Evolutionary conservation across 179 eudicot genomes (phyloP).

Genomic region (Silene vulgaris): DNA sequence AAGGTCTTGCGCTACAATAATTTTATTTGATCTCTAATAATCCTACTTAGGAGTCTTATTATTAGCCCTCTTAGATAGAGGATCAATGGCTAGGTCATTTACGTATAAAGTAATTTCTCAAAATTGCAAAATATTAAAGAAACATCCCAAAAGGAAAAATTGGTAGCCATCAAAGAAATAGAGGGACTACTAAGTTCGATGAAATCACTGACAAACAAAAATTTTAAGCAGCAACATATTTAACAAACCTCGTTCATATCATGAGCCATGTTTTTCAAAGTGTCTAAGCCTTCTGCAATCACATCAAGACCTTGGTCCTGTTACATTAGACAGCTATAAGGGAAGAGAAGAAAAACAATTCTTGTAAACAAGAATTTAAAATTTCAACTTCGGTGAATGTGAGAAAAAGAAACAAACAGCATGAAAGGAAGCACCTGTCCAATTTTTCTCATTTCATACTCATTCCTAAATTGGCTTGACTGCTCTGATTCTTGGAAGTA

Average conservation of each 20-base stretch:
- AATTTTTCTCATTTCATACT: constrained; percentile 95
- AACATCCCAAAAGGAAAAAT: no score
- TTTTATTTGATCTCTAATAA: no score
- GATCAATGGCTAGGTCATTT: no score
- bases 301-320: constrained; percentile 97
- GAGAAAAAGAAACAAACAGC: neutral
- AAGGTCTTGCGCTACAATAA: no score
- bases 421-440: constrained; percentile 55
- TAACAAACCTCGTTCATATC: constrained; percentile 93
- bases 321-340: constrained; percentile 14
- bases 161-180: no score
- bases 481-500: constrained; percentile 88
- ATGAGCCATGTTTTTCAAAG: constrained; percentile 89
- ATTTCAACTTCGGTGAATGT: neutral
- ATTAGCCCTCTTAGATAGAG: no score
- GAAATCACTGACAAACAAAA: neutral
- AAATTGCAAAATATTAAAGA: no score
- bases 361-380: constrained; percentile 8
- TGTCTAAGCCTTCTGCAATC: constrained; percentile 94
- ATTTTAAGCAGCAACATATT: constrained; percentile 4
- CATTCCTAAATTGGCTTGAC: constrained; percentile 78
- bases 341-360: neutral
- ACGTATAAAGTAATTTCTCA: no score
- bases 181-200: no score
- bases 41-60: no score